Conservation (phyloP, 345 rosid genomes). For the Citropsis articulata region DNA sequence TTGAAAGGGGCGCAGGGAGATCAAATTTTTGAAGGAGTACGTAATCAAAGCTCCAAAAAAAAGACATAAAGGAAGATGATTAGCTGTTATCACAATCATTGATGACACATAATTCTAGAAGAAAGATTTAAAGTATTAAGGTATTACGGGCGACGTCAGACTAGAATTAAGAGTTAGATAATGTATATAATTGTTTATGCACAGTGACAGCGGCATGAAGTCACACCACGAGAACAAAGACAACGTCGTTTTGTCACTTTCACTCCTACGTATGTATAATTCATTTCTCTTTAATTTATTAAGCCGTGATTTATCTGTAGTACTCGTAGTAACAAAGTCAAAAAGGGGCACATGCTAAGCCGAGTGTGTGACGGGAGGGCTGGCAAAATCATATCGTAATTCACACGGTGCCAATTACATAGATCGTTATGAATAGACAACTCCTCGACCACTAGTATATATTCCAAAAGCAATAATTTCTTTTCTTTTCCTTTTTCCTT, state of each 20-base stretch:
- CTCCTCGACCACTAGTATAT: too few relatives aligned
- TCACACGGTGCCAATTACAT: too few relatives aligned
- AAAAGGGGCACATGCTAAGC: too few relatives aligned
- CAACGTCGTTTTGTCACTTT: constrained; percentile 1
- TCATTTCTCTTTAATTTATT: background rate
- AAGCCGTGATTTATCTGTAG: too few relatives aligned
- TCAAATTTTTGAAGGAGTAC: background rate
- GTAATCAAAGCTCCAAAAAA: background rate
- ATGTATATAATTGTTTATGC: background rate
- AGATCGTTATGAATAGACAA: too few relatives aligned
- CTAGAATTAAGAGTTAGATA: background rate
- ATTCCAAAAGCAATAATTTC: too few relatives aligned
- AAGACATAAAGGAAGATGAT: background rate
- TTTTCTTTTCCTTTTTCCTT: too few relatives aligned
- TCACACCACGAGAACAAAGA: background rate
- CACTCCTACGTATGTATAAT: too few relatives aligned
- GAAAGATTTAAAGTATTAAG: background rate
- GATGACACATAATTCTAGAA: constrained; percentile 14
- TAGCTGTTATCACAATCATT: constrained; percentile 15
- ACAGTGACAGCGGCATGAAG: background rate
- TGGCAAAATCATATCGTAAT: too few relatives aligned
- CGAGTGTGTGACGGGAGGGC: too few relatives aligned
- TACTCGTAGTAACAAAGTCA: too few relatives aligned
- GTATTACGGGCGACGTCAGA: background rate
- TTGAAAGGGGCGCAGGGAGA: background rate